A percentile compares a stretch with the other conserved stretches of the same genome.
Conservation (phyloP, 2,329 filamentous ascomycete species). For the Xylaria sp. region DNA sequence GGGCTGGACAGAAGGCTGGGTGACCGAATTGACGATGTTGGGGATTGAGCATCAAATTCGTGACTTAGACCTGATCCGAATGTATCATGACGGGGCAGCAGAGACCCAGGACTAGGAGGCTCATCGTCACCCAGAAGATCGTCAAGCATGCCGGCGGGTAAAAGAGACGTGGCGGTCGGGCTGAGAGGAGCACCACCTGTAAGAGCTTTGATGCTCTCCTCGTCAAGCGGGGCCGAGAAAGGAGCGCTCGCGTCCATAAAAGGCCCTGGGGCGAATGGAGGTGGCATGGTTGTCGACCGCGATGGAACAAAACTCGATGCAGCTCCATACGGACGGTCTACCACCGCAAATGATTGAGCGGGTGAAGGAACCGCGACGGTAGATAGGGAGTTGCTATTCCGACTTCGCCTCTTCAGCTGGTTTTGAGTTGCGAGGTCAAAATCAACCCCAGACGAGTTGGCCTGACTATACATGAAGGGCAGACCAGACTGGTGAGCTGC, state of each 20-base stretch:
- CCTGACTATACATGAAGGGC: constrained; percentile 57
- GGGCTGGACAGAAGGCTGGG: constrained; percentile 70
- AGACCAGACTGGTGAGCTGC: constrained; percentile 56
- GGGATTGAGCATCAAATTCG: constrained; percentile 66
- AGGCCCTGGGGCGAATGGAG: constrained; percentile 63
- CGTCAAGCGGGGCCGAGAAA: constrained; percentile 60
- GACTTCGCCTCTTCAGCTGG: constrained; percentile 60
- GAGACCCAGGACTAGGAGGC: constrained; percentile 55
- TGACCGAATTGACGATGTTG: constrained; percentile 67
- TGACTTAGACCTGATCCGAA: constrained; percentile 51
- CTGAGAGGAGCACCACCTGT: constrained; percentile 77
- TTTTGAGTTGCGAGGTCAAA: constrained; percentile 56
- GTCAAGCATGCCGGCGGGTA: constrained; percentile 75
- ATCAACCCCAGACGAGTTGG: constrained; percentile 58
- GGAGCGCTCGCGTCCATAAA: constrained; percentile 62
- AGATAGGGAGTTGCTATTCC: constrained; percentile 59
- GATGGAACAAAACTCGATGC: constrained; percentile 48
- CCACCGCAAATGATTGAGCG: constrained; percentile 53
- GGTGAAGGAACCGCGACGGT: constrained; percentile 55
- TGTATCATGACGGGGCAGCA: constrained; percentile 49
- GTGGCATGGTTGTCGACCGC: constrained; percentile 53
- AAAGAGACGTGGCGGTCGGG: constrained; percentile 76
- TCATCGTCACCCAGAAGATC: constrained; percentile 71
- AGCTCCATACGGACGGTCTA: constrained; percentile 48
- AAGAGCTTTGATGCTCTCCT: constrained; percentile 69